A percentile compares a stretch with the other conserved stretches of the same genome.
Conservation (phyloP, 768 basidiomycete genomes). For the Sarcodon aspratus region DNA sequence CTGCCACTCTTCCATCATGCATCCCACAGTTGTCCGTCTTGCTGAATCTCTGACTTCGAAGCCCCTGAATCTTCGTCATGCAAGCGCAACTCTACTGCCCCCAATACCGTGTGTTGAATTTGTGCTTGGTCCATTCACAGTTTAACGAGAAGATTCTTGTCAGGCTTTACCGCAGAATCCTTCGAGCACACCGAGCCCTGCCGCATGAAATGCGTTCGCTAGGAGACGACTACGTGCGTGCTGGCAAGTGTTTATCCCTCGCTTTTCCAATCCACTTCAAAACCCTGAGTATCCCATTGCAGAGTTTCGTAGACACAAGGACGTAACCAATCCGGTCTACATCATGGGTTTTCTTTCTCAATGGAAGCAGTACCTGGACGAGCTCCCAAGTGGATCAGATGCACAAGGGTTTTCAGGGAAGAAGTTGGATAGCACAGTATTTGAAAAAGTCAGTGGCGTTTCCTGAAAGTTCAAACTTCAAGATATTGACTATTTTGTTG, state of each 20-base stretch:
- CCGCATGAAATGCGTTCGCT: slow-evolving; percentile 73
- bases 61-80: slow-evolving; percentile 47
- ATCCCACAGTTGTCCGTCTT: slow-evolving; percentile 27
- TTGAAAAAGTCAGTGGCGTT: slow-evolving; percentile 54
- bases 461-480: background rate
- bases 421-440: slow-evolving; percentile 54
- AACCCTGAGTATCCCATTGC: background rate
- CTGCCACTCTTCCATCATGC: slow-evolving; percentile 15
- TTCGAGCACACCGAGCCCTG: slow-evolving; percentile 69
- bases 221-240: slow-evolving; percentile 80
- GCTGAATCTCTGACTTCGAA: slow-evolving; percentile 48
- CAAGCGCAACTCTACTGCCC: slow-evolving; percentile 64
- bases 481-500: background rate
- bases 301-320: slow-evolving; percentile 84
- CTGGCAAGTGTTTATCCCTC: slow-evolving; percentile 30
- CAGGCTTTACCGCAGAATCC: slow-evolving; percentile 72
- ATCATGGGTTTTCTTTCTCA: slow-evolving; percentile 93
- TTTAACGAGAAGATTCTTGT: background rate
- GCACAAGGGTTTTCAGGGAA: slow-evolving; percentile 44
- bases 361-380: slow-evolving; percentile 90
- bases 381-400: slow-evolving; percentile 38
- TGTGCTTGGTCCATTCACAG: background rate
- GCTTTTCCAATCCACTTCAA: background rate
- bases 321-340: slow-evolving; percentile 75
- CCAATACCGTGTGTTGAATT: slow-evolving; percentile 58